These are phyloP conservation scores for Talaromyces sp. DNA, from an alignment of 2,329 filamentous ascomycete species.

Conservation along the genomic window DNA sequence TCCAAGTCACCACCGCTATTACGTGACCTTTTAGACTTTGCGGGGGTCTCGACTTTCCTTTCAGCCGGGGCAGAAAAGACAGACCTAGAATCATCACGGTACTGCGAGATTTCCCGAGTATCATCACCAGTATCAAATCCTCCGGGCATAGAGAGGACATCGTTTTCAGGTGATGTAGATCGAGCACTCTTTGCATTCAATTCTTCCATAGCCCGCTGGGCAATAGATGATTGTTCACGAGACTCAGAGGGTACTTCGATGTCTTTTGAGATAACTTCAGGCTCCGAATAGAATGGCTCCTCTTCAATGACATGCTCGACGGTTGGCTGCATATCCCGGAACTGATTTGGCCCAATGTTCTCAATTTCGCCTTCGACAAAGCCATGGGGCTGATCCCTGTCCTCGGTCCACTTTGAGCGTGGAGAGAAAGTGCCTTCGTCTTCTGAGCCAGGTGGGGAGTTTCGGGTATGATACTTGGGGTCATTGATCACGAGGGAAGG, in stretches of 20 bases:
- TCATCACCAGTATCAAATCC: conserved; percentile 30
- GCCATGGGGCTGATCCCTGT: conserved; percentile 44
- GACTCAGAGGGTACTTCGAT: background rate
- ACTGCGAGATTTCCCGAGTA: conserved; percentile 4
- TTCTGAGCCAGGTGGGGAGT: conserved; percentile 65
- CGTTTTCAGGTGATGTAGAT: conserved; percentile 21
- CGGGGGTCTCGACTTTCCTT: conserved; percentile 6
- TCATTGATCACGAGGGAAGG: conserved; percentile 71
- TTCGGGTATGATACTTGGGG: conserved; percentile 63
- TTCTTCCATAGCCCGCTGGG: conserved; percentile 30
- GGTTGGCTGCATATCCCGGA: conserved; percentile 14
- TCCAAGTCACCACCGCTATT: conserved; percentile 27
- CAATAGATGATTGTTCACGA: conserved; percentile 21
- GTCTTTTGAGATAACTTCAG: conserved; percentile 14
- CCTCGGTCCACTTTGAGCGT: conserved; percentile 53
- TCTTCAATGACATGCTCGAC: conserved; percentile 18
- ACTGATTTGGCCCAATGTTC: conserved; percentile 43
- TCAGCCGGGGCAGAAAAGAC: conserved; percentile 17
- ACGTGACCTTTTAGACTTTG: conserved; percentile 22
- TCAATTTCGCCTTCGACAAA: conserved; percentile 55
- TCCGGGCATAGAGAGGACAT: conserved; percentile 36
- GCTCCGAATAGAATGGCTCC: conserved; percentile 24
- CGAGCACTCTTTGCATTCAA: conserved; percentile 22
- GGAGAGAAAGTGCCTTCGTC: conserved; percentile 58
- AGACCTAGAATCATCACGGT: conserved; percentile 15